These are phyloP conservation scores for Rosa multiflora DNA, from an alignment of 306 rosid species.

Conservation along the genomic window DNA sequence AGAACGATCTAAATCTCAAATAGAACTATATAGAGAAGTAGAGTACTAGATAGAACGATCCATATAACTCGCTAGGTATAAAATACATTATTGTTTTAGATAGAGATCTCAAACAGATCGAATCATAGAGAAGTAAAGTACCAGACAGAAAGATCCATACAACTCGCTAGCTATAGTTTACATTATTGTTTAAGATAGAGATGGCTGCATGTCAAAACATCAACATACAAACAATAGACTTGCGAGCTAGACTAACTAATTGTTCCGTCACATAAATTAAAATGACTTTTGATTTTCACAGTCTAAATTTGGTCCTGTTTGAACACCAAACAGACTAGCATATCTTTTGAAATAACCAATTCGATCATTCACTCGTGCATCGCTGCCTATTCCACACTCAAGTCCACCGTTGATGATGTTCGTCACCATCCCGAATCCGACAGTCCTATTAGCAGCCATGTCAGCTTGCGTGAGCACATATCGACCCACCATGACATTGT, in stretches of 20 bases:
- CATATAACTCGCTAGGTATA: neutral
- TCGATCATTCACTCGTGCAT: slow-evolving; percentile 62
- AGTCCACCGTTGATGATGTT: slow-evolving; percentile 78
- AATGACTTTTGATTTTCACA: slow-evolving; percentile 62
- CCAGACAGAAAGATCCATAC: neutral
- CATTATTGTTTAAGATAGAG: neutral
- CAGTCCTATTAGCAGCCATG: slow-evolving; percentile 58
- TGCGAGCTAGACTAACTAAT: neutral
- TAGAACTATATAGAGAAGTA: no score
- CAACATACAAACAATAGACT: neutral
- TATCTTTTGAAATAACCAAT: slow-evolving; percentile 71
- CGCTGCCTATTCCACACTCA: slow-evolving; percentile 75
- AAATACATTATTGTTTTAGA: neutral
- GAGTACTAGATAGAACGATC: neutral
- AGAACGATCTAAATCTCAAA: no score
- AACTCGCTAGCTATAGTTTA: neutral
- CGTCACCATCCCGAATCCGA: slow-evolving; percentile 74
- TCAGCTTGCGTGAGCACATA: slow-evolving; percentile 55
- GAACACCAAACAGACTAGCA: slow-evolving; percentile 47
- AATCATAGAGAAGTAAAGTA: neutral
- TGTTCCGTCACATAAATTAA: neutral
- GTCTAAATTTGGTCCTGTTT: slow-evolving; percentile 67
- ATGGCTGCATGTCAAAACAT: neutral
- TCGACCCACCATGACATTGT: slow-evolving; percentile 70
- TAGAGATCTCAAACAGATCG: neutral